phyloP scores from a whole-genome alignment of 257 asterid genomes.

The Rauvolfia tetraphylla region DNA sequence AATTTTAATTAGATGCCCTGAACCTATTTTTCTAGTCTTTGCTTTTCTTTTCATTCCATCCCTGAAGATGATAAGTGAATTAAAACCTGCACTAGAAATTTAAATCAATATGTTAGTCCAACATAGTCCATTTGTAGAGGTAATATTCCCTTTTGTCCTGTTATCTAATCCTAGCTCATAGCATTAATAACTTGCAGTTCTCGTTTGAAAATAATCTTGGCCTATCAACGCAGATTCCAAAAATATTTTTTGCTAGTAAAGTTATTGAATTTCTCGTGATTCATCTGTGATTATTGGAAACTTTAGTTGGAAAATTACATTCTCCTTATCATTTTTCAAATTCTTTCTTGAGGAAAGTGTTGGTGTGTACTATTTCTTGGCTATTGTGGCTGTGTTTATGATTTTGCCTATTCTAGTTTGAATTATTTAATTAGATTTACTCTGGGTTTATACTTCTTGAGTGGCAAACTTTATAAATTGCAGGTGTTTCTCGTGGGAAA shows the following conservation, averaged over 20 bases:
- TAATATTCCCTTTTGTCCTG: neutral
- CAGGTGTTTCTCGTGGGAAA: constrained; percentile 98
- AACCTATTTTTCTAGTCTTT: too few relatives aligned
- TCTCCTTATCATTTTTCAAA: neutral
- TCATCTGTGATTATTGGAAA: neutral
- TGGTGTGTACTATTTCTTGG: neutral
- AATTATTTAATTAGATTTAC: neutral
- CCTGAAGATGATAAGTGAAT: neutral
- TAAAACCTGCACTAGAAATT: neutral
- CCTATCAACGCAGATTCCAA: neutral
- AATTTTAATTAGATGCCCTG: neutral
- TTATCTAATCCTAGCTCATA: neutral
- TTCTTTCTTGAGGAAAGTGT: neutral
- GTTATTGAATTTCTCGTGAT: neutral
- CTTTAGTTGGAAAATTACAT: neutral
- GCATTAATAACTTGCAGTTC: neutral
- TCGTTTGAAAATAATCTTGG: neutral
- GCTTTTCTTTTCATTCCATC: neutral
- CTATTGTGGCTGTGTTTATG: neutral
- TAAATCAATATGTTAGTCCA: neutral
- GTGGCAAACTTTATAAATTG: constrained; percentile 19
- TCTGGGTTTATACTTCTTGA: constrained; percentile 13
- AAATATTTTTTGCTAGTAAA: neutral
- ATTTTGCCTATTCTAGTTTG: neutral
- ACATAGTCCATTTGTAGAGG: neutral